Conservation (phyloP, 805 yeast genomes). For the Candida taoyuanica region DNA sequence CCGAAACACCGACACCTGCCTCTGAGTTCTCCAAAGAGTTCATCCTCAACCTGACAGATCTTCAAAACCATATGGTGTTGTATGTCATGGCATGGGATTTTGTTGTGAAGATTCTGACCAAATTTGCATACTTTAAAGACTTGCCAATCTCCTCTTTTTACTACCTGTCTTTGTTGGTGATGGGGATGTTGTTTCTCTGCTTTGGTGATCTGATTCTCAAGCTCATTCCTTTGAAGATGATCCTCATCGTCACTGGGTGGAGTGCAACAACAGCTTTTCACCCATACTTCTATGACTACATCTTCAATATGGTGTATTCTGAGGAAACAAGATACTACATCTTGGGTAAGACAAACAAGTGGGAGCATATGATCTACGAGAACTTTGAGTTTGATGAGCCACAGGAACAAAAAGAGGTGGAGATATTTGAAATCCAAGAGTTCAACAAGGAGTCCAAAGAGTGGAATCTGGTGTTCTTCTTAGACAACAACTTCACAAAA, state of each 20-base stretch:
- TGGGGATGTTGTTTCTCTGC: conserved; percentile 29
- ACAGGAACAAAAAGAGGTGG: conserved; percentile 47
- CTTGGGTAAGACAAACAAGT: conserved; percentile 42
- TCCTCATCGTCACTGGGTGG: conserved; percentile 48
- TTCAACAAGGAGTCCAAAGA: conserved; percentile 43
- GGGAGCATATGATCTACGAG: conserved; percentile 40
- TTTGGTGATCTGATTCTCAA: conserved; percentile 27
- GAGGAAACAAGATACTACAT: conserved; percentile 60
- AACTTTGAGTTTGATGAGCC: conserved; percentile 38
- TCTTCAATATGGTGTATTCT: conserved; percentile 47
- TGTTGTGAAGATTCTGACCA: conserved; percentile 41
- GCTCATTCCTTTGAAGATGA: conserved; percentile 32
- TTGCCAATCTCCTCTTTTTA: conserved; percentile 53
- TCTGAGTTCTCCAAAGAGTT: conserved; percentile 79
- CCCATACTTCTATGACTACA: conserved; percentile 45
- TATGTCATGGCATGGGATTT: conserved; percentile 63
- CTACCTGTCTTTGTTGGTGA: conserved; percentile 36
- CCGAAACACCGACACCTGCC: conserved; percentile 45
- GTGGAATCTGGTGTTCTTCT: conserved; percentile 63
- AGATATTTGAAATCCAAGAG: conserved; percentile 64
- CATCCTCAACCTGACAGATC: conserved; percentile 70
- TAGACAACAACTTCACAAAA: conserved; percentile 48
- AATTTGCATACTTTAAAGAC: conserved; percentile 60
- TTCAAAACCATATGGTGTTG: conserved; percentile 73
- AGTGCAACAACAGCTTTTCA: conserved; percentile 37